Evolutionary conservation across 192 early-diverging fungal genomes (phyloP), one percentile per base, ranked within the genome.

Genomic region (Spinellus fusiger): DNA sequence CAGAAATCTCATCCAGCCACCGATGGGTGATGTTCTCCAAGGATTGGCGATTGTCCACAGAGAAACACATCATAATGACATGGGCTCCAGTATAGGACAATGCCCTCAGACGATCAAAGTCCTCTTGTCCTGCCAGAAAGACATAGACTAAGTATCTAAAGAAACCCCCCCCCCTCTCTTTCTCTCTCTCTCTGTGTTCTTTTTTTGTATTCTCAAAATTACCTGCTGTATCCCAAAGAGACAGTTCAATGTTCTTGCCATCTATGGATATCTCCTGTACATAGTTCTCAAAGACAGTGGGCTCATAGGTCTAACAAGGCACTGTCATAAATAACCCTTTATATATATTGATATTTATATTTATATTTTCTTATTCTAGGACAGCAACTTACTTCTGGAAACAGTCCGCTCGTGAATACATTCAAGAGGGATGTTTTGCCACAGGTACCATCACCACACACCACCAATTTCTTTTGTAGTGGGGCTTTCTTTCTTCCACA

Each of bases 261-360:
- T 72, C 70, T n/a, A 76, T 50, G 18, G 46, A 63, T 22, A 72
- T 54, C 22, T 71, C 74, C 38, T 65, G 61, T 23, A 69, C 62
- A 59, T 73, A 69, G 27, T 73, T 73, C 48, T 76, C 70, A 40
- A 76, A 76, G 1, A 76, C 67, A 6, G 74, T 73, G 40, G 74
- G 74, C 34, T 76, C 74, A 56, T 76, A 76, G 20, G 66, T 40
- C 74, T 76, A 54, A 8, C n/a, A n/a, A n/a, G n/a, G n/a, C n/a
- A n/a, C n/a, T n/a, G n/a, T n/a, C n/a, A n/a, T n/a, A n/a, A n/a
- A n/a, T n/a, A 56, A 54, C 35, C 22, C 25, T 40, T 18, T 10
- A 29, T 12, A 59, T 32, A 22, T 31, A 51, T 37, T 8, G 12
- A 10, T 32, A 16, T 48, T n/a, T 59, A 44, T 23, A 5, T 34